Evolutionary conservation across 2,329 filamentous ascomycete genomes (phyloP).

Genomic region (Plectosphaerella cucumerina): DNA sequence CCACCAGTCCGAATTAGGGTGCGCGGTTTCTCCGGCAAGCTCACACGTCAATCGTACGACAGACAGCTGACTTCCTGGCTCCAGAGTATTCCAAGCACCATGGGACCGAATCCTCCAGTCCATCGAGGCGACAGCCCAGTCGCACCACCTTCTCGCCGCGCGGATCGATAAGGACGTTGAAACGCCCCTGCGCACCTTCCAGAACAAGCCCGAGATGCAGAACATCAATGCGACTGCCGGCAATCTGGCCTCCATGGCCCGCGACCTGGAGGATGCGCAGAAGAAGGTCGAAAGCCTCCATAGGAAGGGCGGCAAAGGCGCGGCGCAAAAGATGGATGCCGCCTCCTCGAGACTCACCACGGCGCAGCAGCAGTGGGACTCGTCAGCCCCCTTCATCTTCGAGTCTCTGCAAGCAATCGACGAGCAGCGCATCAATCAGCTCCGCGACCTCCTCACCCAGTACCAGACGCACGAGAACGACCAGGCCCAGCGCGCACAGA

Average conservation of each 20-base stretch:
- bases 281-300: constrained; percentile 81
- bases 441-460: constrained; percentile 88
- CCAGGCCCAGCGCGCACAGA: constrained; percentile 70
- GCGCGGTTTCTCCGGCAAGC: constrained; percentile 29
- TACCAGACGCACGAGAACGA: constrained; percentile 92
- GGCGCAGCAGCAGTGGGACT: constrained; percentile 84
- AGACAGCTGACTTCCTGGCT: background rate
- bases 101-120: constrained; percentile 86
- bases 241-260: constrained; percentile 77
- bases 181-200: constrained; percentile 72
- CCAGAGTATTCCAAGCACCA: constrained; percentile 81
- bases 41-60: background rate
- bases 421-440: constrained; percentile 81
- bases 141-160: constrained; percentile 75
- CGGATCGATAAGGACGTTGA: constrained; percentile 90
- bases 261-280: constrained; percentile 78
- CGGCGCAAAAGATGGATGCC: constrained; percentile 70
- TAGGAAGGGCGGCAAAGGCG: constrained; percentile 74
- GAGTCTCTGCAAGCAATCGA: constrained; percentile 89
- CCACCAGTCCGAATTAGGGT: constrained; percentile 81
- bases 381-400: constrained; percentile 90
- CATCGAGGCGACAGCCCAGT: constrained; percentile 74
- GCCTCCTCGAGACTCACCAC: constrained; percentile 71
- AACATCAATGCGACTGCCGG: constrained; percentile 76
- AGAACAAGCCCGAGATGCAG: constrained; percentile 69